These are phyloP conservation scores for Astrephomene gubernaculifera DNA, from an alignment of 139 green algal genomes.

Conservation along the genomic window DNA sequence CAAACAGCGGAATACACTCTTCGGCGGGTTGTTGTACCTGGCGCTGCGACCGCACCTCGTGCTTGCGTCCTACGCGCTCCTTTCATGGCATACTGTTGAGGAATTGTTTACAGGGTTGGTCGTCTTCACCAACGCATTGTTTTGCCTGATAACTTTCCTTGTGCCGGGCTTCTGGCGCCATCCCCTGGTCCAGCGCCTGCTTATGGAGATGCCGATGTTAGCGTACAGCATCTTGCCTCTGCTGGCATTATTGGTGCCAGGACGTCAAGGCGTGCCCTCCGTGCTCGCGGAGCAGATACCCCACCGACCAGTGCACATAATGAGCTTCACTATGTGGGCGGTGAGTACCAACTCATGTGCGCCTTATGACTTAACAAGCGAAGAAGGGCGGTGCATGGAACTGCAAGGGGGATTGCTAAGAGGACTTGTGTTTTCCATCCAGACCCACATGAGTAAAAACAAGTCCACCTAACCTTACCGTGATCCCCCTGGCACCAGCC, in stretches of 20 bases:
- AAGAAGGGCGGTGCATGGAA: too few species aligned
- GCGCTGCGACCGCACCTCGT: neutral
- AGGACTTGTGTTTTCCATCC: too few species aligned
- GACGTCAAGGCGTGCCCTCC: neutral
- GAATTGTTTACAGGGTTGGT: neutral
- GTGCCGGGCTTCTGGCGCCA: neutral
- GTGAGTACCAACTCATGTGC: too few species aligned
- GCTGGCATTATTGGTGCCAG: neutral
- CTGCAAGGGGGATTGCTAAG: too few species aligned
- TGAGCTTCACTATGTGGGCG: neutral
- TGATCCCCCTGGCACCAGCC: too few species aligned
- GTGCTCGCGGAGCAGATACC: slow-evolving; percentile 13
- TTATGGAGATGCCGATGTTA: neutral
- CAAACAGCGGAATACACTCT: neutral
- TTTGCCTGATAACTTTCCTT: neutral
- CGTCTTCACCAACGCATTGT: neutral
- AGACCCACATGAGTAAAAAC: too few species aligned
- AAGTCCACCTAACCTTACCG: too few species aligned
- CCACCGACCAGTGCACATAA: neutral
- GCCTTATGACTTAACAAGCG: too few species aligned
- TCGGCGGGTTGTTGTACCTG: neutral
- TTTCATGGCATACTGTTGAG: neutral
- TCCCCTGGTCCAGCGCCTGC: neutral
- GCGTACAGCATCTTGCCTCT: neutral
- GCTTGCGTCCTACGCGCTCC: neutral